Evolutionary conservation across 169 alveolate genomes (phyloP).

Genomic region (Eimeria praecox): DNA sequence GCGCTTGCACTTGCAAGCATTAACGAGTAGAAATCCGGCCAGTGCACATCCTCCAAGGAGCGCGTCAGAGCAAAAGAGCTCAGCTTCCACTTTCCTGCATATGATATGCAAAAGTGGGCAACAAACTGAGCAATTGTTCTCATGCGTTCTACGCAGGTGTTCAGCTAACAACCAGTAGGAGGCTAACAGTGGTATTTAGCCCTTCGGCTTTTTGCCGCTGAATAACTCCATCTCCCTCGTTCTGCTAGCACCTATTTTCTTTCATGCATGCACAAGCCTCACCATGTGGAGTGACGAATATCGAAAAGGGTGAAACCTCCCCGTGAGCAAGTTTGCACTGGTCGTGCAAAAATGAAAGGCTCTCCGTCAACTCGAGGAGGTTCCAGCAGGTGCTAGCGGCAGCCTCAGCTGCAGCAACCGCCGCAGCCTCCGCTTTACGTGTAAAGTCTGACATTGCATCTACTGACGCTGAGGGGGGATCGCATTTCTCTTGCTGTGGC

Average conservation of each 20-base stretch:
- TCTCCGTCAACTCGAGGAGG: slow-evolving; percentile 44
- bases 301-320: slow-evolving; percentile 59
- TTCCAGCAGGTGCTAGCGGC: slow-evolving; percentile 53
- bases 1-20: slow-evolving; percentile 51
- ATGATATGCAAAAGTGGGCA: neutral
- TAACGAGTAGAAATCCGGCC: slow-evolving; percentile 49
- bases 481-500: slow-evolving; percentile 30
- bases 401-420: slow-evolving; percentile 51
- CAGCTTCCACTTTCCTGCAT: slow-evolving; percentile 45
- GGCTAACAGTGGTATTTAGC: neutral
- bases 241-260: neutral
- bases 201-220: neutral
- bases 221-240: neutral
- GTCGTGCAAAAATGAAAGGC: slow-evolving; percentile 75
- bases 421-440: slow-evolving; percentile 55
- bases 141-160: neutral
- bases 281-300: slow-evolving; percentile 80
- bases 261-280: slow-evolving; percentile 2
- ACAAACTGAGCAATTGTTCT: neutral
- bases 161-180: neutral
- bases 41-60: slow-evolving; percentile 42
- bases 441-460: neutral
- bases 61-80: slow-evolving; percentile 63
- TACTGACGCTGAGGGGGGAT: slow-evolving; percentile 15
- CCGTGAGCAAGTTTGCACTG: slow-evolving; percentile 71